These are phyloP conservation scores for Cyathus striatus DNA, from an alignment of 768 basidiomycete species.

Conservation along the genomic window DNA sequence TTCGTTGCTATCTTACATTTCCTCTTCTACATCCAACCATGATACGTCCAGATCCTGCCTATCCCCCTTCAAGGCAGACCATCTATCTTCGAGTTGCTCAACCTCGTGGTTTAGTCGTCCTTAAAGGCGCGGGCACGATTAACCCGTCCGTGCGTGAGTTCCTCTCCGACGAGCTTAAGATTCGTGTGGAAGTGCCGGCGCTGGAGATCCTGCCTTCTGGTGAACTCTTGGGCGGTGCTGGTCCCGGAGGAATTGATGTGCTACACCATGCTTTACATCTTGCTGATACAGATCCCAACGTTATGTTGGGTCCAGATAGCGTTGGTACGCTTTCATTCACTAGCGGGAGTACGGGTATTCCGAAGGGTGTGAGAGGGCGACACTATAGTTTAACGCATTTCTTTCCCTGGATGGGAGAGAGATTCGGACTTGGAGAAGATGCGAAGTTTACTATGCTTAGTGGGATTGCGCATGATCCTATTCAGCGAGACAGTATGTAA, in stretches of 20 bases:
- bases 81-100: conserved; percentile 91
- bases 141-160: conserved; percentile 80
- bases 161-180: conserved; percentile 68
- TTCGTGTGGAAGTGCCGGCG: conserved; percentile 89
- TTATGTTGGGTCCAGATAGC: conserved; percentile 91
- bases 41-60: conserved; percentile 81
- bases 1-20: conserved; percentile 28
- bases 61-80: conserved; percentile 88
- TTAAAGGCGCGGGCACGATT: conserved; percentile 86
- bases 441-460: conserved; percentile 98
- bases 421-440: conserved; percentile 66
- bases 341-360: conserved; percentile 95
- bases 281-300: conserved; percentile 68
- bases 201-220: conserved; percentile 69
- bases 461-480: conserved; percentile 98
- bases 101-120: conserved; percentile 85
- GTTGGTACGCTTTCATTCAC: conserved; percentile 95
- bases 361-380: conserved; percentile 94
- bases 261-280: conserved; percentile 48
- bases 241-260: conserved; percentile 45
- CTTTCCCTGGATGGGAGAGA: conserved; percentile 98
- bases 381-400: conserved; percentile 98
- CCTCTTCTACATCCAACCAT: background rate
- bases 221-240: conserved; percentile 57
- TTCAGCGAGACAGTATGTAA: conserved; percentile 93